Conservation (phyloP, 345 rosid genomes). For the Jatropha curcas region DNA sequence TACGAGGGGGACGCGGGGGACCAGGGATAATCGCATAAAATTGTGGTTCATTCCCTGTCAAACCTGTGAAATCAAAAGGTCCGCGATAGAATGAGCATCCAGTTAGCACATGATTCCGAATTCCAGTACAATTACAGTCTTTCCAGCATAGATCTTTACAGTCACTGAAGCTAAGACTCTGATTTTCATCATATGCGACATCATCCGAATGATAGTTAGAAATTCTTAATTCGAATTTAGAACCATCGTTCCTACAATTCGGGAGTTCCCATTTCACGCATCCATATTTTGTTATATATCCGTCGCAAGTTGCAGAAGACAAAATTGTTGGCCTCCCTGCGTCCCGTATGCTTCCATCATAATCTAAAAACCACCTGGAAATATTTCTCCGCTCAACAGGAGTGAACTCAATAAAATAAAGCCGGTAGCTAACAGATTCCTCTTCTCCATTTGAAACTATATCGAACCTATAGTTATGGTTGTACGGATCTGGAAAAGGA, state of each 20-base stretch:
- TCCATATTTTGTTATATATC: not conserved
- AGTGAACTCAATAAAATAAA: not conserved
- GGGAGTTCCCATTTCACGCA: slow-evolving; percentile 17
- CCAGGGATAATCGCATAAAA: not conserved
- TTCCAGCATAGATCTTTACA: slow-evolving; percentile 17
- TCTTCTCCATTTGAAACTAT: not conserved
- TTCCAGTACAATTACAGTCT: slow-evolving; percentile 7
- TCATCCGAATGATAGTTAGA: not conserved
- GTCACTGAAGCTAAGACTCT: slow-evolving; percentile 6
- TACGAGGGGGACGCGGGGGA: too few relatives aligned
- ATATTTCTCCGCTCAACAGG: not conserved
- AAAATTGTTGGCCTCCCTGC: not conserved
- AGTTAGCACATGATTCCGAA: not conserved
- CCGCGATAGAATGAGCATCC: not conserved
- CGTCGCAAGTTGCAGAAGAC: not conserved
- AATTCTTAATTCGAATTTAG: not conserved
- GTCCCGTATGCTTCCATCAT: not conserved
- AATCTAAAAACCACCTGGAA: slow-evolving; percentile 1
- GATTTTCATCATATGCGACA: not conserved
- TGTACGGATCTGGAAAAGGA: not conserved
- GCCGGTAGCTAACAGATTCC: not conserved
- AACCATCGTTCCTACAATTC: not conserved
- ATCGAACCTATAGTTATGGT: not conserved
- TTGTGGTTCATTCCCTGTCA: not conserved
- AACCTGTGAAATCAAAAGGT: not conserved